These are phyloP conservation scores for Phallus indusiatus DNA, from an alignment of 768 basidiomycete genomes.

Conservation along the genomic window DNA sequence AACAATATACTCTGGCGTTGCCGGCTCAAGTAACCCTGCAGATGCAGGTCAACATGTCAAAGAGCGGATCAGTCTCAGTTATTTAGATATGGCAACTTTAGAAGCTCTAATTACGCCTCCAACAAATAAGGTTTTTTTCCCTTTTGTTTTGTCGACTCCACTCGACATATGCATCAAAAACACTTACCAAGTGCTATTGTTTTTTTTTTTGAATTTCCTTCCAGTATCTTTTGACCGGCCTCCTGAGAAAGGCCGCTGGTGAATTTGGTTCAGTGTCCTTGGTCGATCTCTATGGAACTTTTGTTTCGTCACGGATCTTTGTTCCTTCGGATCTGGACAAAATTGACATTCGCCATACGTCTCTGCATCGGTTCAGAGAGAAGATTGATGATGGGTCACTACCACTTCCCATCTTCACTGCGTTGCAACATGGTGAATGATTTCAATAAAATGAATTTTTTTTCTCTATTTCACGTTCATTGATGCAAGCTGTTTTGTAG, in stretches of 20 bases:
- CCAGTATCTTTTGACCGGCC: conserved; percentile 18
- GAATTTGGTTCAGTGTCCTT: conserved; percentile 17
- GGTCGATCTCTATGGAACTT: conserved; percentile 18
- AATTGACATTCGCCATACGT: conserved; percentile 17
- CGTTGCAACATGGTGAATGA: conserved; percentile 17
- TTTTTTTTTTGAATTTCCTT: background rate
- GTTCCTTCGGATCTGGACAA: conserved; percentile 13
- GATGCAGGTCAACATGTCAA: conserved; percentile 16
- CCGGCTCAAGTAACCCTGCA: conserved; percentile 13
- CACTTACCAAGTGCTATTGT: background rate
- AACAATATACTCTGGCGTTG: conserved; percentile 19
- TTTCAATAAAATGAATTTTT: background rate
- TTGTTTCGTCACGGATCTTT: conserved; percentile 21
- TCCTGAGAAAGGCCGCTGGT: conserved; percentile 18
- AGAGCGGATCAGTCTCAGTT: conserved; percentile 17
- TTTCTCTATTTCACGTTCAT: background rate
- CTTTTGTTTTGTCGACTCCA: background rate
- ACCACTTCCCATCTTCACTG: conserved; percentile 24
- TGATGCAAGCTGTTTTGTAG: background rate
- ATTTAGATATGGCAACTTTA: conserved; percentile 19
- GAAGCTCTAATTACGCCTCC: conserved; percentile 17
- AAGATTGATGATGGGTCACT: conserved; percentile 14
- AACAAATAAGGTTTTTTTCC: conserved; percentile 15
- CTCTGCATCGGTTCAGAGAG: conserved; percentile 16
- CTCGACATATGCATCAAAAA: background rate